Evolutionary conservation across 352 stramenopile species (phyloP), one percentile per base, ranked within the genome.

Genomic region (Pythium periplocum): DNA sequence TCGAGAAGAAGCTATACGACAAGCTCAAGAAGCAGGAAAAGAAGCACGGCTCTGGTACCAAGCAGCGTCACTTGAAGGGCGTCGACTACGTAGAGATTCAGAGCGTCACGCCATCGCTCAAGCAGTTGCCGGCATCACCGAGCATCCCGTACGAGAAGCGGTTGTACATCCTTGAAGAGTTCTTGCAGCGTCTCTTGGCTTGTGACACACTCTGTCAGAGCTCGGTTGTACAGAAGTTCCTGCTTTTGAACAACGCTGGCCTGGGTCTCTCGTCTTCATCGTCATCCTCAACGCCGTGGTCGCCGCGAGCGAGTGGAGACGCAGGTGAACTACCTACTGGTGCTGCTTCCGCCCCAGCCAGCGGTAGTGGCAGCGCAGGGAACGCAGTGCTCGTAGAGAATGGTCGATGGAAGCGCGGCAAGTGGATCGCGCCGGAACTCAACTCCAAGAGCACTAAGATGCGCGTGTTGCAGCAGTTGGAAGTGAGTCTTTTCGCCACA

Each of bases 391-490:
- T 85, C n/a, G 70, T 83, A 34, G 78, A 90, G 53, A 83, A 82
- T 38, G 61, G 61, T 10, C 47, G 53, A 30, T 68, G 55, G 55
- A 45, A 42, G 10, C 48, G 51, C 9, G 76, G 78, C 69, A 87
- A 83, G 58, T 90, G 77, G 76, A 71, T 87, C 33, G 72, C 83
- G 11, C 73, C 75, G 6, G 78, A 87, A 35, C 64, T 62, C 26
- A 87, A 79, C 56, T 81, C 76, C 6, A 90, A 90, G 56, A 79
- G 86, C 48, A 83, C 78, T 26, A 92, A 91, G 61, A 89, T 94
- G 70, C 73, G 74, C 44, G 68, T 90, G 33, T 61, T 94, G 47
- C 84, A 91, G 57, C 71, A 85, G 49, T 75, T 91, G 39, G 84
- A 94, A 63, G 78, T 88, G 49, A 86, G 75, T 57, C 55, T 94